Evolutionary conservation across 805 yeast species (phyloP).

Genomic region (Lipomyces starkeyi): DNA sequence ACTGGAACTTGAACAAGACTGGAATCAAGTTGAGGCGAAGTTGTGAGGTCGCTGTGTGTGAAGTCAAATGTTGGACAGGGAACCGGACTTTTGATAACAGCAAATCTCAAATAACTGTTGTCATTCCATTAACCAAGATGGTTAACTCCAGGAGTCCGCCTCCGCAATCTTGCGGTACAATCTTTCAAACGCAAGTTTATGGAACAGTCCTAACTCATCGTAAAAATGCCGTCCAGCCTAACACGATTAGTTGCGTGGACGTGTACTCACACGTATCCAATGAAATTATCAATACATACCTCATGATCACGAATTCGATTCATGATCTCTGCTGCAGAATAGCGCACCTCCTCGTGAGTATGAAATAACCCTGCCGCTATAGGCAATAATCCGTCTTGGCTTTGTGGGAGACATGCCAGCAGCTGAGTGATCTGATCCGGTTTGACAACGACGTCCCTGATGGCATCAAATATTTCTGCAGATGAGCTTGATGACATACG

Average conservation of each 20-base stretch:
- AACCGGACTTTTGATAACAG: no score
- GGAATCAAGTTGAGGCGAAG: no score
- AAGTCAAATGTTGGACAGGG: no score
- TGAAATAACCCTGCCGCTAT: conserved; percentile 12
- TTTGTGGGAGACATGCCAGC: conserved; percentile 12
- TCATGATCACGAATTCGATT: conserved; percentile 11
- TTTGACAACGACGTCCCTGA: conserved; percentile 40
- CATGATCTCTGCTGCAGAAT: conserved; percentile 10
- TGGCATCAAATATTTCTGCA: conserved; percentile 39
- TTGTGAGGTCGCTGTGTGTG: background rate
- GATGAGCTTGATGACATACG: conserved; percentile 40
- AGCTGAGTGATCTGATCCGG: conserved; percentile 43
- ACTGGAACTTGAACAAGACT: conserved; percentile 10
- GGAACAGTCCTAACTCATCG: conserved; percentile 5
- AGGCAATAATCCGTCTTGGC: conserved; percentile 6
- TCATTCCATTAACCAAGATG: background rate
- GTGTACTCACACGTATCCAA: background rate
- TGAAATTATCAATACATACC: background rate
- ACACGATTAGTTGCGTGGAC: background rate
- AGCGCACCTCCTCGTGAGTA: background rate
- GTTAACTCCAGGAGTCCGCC: background rate
- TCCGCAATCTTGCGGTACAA: background rate
- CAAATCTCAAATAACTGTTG: background rate
- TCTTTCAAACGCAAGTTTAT: conserved; percentile 9
- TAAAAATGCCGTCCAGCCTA: conserved; percentile 8